phyloP scores from a whole-genome alignment of 352 stramenopile species.

The Globisporangium splendens region DNA sequence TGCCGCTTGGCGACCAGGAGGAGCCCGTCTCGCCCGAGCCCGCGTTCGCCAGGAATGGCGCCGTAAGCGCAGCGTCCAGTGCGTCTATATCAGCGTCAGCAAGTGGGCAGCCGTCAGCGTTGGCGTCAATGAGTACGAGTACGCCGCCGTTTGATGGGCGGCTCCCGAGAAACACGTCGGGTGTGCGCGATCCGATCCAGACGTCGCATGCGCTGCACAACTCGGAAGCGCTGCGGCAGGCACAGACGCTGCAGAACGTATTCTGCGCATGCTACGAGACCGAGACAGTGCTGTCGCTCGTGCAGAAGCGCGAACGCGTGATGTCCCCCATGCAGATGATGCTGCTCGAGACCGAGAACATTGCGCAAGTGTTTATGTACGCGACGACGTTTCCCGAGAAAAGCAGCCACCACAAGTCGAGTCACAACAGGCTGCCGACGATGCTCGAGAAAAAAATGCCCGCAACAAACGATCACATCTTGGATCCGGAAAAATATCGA shows the following conservation, averaged over 20 bases:
- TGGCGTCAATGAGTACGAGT: conserved; percentile 15
- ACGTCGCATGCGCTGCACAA: conserved; percentile 73
- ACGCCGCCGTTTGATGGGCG: conserved; percentile 28
- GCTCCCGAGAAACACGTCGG: conserved; percentile 31
- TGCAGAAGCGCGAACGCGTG: conserved; percentile 54
- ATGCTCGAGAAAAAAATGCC: background rate
- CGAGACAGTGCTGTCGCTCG: conserved; percentile 55
- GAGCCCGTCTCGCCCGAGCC: conserved; percentile 3
- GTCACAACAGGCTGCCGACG: background rate
- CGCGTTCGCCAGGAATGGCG: conserved; percentile 1
- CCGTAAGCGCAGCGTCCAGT: background rate
- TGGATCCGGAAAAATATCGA: conserved; percentile 47
- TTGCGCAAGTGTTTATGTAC: conserved; percentile 60
- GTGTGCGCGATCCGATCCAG: conserved; percentile 50
- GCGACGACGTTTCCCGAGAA: conserved; percentile 34
- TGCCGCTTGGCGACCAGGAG: conserved; percentile 3
- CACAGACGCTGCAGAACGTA: conserved; percentile 58
- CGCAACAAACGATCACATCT: conserved; percentile 11
- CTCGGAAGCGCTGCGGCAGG: conserved; percentile 58
- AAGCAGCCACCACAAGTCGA: conserved; percentile 11
- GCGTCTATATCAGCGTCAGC: background rate
- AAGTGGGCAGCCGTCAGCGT: background rate
- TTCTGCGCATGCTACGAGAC: conserved; percentile 78
- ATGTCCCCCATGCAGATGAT: conserved; percentile 67
- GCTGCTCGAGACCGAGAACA: conserved; percentile 54